Base-by-base conservation (phyloP, 371 early-diverging fungal genomes). In the Mucor ambiguus region DNA sequence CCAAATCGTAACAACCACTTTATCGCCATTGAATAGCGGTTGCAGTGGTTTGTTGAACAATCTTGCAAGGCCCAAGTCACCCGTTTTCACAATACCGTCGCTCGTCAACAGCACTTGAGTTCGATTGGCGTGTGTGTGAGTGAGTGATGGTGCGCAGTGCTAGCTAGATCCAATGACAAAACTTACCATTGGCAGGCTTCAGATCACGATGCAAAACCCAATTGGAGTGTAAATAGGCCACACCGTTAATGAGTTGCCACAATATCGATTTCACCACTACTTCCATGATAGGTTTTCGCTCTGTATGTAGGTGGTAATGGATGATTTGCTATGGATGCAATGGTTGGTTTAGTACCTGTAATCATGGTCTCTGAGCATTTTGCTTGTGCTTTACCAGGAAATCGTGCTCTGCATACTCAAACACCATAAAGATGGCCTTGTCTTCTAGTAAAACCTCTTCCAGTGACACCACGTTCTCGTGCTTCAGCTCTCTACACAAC, bases 1-100 rank as follows among this genome's bases (percentile, higher is more conserved):
- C 98, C 98, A 97, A 48, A 96, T 92, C 0, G 99, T 99, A 5
- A 98, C 96, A 6, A 99, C 98, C 0, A 96, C 94, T 70, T 95
- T 95, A 74, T 96, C 96, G 4, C 95, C 93, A 64, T 85, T 89
- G 66, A 90, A 94, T 18, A 96, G 76, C 0, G 96, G 91, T 60
- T 93, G 91, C 20, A 95, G 74, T 2, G 95, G 95, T 43, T 84
- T 77, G 63, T 90, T 87, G 62, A 93, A 96, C 26, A 94, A 66
- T 29, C 97, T 82, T 2, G 98, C 98, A 63, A 97, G 78, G 37
- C 98, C 98, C 57, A 96, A 80, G 83, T 97, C 97, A 46, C 90
- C 93, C 63, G 92, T 92, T 74, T 95, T 95, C 22, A 96, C 94
- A 18, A 95, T 86, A 10, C 97, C 97, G 41, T 90, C 89, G 16